Percentiles rank a stretch among this genome's conserved stretches.
These are phyloP conservation scores for Silene uniflora DNA, from an alignment of 148 eudicot species.

Conservation along the genomic window DNA sequence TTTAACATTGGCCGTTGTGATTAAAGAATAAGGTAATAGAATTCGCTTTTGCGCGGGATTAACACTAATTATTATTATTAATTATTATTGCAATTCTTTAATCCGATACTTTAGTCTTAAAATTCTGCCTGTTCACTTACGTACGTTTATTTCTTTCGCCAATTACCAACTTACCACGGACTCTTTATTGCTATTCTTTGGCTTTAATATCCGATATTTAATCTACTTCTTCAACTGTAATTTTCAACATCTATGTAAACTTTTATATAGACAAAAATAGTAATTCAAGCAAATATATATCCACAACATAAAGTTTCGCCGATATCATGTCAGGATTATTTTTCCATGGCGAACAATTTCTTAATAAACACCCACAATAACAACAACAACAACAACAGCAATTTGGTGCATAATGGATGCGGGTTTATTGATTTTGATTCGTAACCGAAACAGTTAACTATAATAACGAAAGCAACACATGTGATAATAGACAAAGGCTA, in stretches of 20 bases:
- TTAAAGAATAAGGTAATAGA: too few relatives aligned
- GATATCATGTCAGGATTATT: conserved; percentile 29
- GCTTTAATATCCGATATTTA: neutral
- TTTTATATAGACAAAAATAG: conserved; percentile 42
- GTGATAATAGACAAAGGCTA: too few relatives aligned
- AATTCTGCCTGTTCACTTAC: conserved; percentile 12
- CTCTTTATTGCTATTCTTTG: conserved; percentile 4
- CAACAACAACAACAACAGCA: conserved; percentile 20
- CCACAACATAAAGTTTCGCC: conserved; percentile 41
- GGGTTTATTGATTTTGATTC: conserved; percentile 24
- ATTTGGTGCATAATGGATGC: conserved; percentile 15
- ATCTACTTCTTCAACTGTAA: neutral
- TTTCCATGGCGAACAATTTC: conserved; percentile 3
- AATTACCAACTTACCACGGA: neutral
- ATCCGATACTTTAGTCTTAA: conserved; percentile 6
- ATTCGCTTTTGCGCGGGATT: too few relatives aligned
- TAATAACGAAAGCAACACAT: too few relatives aligned
- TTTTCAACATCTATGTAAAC: neutral
- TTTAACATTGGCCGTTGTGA: too few relatives aligned
- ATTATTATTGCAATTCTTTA: too few relatives aligned
- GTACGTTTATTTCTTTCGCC: neutral
- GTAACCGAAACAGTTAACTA: conserved; percentile 6
- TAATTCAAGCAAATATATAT: conserved; percentile 53
- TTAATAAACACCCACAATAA: too few relatives aligned
- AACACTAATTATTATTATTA: too few relatives aligned